phyloP scores from a whole-genome alignment of 73 alveolate genomes.

The Paramecium sexaurelia region DNA sequence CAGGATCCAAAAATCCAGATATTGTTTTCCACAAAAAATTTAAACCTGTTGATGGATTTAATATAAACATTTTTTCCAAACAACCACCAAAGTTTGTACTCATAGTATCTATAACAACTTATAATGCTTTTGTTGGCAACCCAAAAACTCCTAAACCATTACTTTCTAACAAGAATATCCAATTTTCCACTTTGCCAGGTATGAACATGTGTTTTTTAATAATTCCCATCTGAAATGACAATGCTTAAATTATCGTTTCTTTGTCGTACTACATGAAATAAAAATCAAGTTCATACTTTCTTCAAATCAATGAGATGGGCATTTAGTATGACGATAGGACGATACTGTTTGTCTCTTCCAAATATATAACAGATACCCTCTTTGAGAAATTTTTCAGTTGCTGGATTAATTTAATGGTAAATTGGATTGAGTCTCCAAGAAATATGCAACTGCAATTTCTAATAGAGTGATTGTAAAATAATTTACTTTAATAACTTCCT shows the following conservation, averaged over 20 bases:
- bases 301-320: constrained; percentile 43
- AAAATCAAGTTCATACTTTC: neutral
- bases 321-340: constrained; percentile 63
- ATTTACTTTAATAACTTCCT: constrained; percentile 61
- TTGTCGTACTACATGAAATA: constrained; percentile 46
- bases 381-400: constrained; percentile 37
- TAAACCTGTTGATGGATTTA: constrained; percentile 45
- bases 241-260: constrained; percentile 50
- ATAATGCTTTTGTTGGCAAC: constrained; percentile 59
- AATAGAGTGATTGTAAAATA: neutral
- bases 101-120: constrained; percentile 62
- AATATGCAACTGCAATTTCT: constrained; percentile 22
- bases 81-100: constrained; percentile 45
- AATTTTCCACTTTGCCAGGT: constrained; percentile 63
- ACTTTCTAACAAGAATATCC: constrained; percentile 63
- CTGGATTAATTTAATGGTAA: constrained; percentile 34
- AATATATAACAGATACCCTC: constrained; percentile 44
- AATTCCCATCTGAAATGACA: constrained; percentile 58
- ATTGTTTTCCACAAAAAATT: constrained; percentile 48
- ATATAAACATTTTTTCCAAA: constrained; percentile 51
- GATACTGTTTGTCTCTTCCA: constrained; percentile 68
- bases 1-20: constrained; percentile 31
- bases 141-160: constrained; percentile 62
- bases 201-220: constrained; percentile 63
- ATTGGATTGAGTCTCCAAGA: constrained; percentile 59